Evolutionary conservation across 257 asterid species (phyloP), one percentile per base, ranked within the genome.

Genomic region (Galeopsis tetrahit): DNA sequence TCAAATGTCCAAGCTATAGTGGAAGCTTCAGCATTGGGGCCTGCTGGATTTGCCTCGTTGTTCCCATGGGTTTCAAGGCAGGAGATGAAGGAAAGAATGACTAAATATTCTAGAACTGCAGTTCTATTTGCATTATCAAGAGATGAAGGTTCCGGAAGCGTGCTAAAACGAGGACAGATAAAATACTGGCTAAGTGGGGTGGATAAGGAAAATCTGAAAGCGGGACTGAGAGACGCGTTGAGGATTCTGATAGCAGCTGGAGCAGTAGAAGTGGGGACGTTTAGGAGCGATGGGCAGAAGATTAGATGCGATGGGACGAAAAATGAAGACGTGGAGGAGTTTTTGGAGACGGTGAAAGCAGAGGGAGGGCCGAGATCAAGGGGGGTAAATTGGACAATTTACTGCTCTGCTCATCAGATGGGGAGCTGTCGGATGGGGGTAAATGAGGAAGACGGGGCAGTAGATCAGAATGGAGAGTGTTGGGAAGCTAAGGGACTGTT

Each of bases 401-500:
- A 88, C 68, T 82, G 85, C 55, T 94, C 99, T 0, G 97, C 97
- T 0, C 98, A 93, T 81, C 98, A 93, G 80, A 87, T 93, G 93
- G 88, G 98, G 28, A 91, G 96, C 71, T 93, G 98, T 75, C 75
- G 88, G 35, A 89, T 91, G 90, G 98, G 97, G 3, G 66, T 60
- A 1, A 73, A 55, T 11, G 89, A 84, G 75, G 93, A 84, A 48
- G 89, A 88, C 0, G 97, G 96, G 0, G 98, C 88, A 2, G 96
- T 91, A 1, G 96, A 94, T 67, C 85, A 82, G 62, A 81, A 87
- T 31, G 97, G 98, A 38, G 97, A 94, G 44, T 78, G 93, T 56
- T 94, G 98, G 98, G 97, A 91, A 63, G 96, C 93, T 2, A 77
- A 88, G 80, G 96, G 96, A 0, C 77, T 93, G 48, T 91, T 80